Base-by-base conservation (phyloP, 179 eudicot genomes). In the Drosera spatulata region DNA sequence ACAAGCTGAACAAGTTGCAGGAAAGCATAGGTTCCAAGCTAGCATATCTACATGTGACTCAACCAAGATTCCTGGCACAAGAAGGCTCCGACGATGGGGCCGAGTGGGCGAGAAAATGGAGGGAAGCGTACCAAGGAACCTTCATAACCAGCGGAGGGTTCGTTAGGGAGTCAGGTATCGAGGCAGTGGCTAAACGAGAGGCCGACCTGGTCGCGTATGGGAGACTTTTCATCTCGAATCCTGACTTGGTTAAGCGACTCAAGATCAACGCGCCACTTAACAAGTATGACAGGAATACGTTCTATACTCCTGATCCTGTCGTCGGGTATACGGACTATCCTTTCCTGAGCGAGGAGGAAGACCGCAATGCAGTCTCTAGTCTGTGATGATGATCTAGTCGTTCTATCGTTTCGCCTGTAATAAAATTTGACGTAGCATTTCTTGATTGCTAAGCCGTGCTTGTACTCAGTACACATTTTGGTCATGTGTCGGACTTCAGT, bases 261-360 rank as follows among this genome's bases (percentile, higher is more conserved):
- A 78, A 73, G 80, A 45, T 73, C 11, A 70, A 85, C 73, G 94
- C 81, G 39, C 80, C 87, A 3, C 65, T 85, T 65, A 85, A 62
- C 60, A 74, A 66, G 79, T 85, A 88, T 48, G 64, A 57, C 12
- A 68, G 96, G 68, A 72, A 75, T 41, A 83, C 87, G n/a, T 88
- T 88, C 72, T 88, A 85, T 60, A 85, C 85, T 0, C 80, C 75
- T 5, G 94, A 88, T 76, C 93, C 90, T 53, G 87, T 83, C 61
- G 75, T 77, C 45, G 96, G 94, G 4, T 88, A 85, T 61, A 88
- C 87, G 5, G 94, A 85, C 65, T 88, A 88, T 73, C 93, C 93
- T 59, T 83, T 71, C 63, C 71, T 88, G 48, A 65, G 54, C 47
- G 5, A 61, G 33, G 75, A 42, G 33, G 33, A 22, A 22, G 33